phyloP scores from a whole-genome alignment of 371 early-diverging fungal genomes.

The Mortierella sp. region DNA sequence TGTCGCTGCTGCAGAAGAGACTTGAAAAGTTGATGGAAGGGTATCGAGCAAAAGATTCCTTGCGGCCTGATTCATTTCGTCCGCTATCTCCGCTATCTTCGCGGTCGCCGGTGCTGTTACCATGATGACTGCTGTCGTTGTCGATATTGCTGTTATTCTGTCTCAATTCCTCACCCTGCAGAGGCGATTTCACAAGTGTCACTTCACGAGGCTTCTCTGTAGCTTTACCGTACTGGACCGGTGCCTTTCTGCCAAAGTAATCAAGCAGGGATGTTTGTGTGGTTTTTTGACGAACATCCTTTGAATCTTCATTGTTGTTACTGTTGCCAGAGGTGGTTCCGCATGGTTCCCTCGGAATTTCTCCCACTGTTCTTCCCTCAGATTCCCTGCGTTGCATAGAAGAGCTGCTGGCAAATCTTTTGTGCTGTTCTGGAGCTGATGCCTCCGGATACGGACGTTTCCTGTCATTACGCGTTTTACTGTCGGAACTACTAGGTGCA shows the following conservation, averaged over 20 bases:
- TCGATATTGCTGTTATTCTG: neutral
- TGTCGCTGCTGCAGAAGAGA: constrained; percentile 36
- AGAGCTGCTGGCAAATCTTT: neutral
- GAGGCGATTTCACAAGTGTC: neutral
- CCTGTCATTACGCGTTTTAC: neutral
- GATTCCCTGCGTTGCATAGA: neutral
- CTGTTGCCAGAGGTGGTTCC: constrained; percentile 4
- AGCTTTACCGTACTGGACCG: neutral
- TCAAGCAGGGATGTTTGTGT: constrained; percentile 40
- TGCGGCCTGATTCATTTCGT: neutral
- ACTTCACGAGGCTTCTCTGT: neutral
- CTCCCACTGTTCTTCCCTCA: constrained; percentile 8
- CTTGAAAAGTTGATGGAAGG: constrained; percentile 61
- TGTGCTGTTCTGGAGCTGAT: neutral
- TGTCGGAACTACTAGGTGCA: neutral
- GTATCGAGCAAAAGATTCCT: constrained; percentile 20
- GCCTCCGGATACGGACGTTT: constrained; percentile 1
- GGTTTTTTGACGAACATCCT: constrained; percentile 21
- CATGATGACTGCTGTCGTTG: neutral
- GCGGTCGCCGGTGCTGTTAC: neutral
- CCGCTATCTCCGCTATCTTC: neutral
- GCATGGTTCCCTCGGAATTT: constrained; percentile 23
- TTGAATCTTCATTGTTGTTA: neutral
- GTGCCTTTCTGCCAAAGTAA: constrained; percentile 32
- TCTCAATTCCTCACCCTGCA: neutral